phyloP scores from a whole-genome alignment of 169 alveolate genomes.

The Theileria orientalis region DNA sequence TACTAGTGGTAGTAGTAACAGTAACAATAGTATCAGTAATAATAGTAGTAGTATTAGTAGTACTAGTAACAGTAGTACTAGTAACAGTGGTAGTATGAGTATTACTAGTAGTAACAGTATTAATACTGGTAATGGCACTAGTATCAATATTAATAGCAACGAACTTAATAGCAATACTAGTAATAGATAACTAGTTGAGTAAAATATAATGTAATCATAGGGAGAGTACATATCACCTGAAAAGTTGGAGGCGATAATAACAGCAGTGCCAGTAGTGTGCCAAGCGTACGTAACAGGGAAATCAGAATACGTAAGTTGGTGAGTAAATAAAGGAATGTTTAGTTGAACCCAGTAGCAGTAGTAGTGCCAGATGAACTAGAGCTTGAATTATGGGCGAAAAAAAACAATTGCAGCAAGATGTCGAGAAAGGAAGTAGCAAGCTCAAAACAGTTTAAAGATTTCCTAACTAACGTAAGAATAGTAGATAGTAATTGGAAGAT shows the following conservation, averaged over 20 bases:
- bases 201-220: not conserved
- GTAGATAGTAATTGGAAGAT: not conserved
- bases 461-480: conserved; percentile 2
- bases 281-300: conserved; percentile 77
- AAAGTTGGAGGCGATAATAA: conserved; percentile 79
- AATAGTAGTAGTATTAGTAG: too few species aligned
- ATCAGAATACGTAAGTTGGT: conserved; percentile 57
- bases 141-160: not conserved
- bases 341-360: conserved; percentile 61
- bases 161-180: not conserved
- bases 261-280: conserved; percentile 56
- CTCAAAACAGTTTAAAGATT: conserved; percentile 26
- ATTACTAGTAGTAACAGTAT: too few species aligned
- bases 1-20: too few species aligned
- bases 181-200: not conserved
- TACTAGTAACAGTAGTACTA: too few species aligned
- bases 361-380: conserved; percentile 63
- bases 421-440: conserved; percentile 31
- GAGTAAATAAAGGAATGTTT: not conserved
- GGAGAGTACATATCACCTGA: conserved; percentile 97
- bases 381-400: conserved; percentile 43
- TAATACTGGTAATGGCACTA: not conserved
- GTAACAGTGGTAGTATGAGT: not conserved
- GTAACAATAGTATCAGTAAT: not conserved
- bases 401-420: conserved; percentile 1